phyloP scores from a whole-genome alignment of 192 early-diverging fungal species.

The Chytriomyces confervae region DNA sequence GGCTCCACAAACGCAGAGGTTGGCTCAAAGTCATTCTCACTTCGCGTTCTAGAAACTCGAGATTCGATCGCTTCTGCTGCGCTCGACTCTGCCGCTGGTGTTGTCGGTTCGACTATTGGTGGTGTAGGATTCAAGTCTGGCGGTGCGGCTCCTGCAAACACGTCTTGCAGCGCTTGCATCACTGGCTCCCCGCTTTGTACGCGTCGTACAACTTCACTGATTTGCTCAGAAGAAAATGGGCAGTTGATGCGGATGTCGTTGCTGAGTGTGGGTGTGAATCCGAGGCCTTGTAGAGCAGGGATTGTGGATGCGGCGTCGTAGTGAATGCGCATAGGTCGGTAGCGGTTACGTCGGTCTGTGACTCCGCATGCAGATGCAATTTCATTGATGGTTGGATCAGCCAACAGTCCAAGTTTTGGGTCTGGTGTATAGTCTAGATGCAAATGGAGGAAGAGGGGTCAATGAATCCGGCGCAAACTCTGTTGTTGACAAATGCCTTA shows the following conservation, averaged over 20 bases:
- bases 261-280: slow-evolving; percentile 9
- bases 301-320: slow-evolving; percentile 23
- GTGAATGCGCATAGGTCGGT: slow-evolving; percentile 3
- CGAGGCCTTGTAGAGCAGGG: slow-evolving; percentile 1
- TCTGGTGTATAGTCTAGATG: slow-evolving; percentile 24
- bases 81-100: no score
- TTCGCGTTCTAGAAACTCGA: no score
- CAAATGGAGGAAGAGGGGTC: neutral
- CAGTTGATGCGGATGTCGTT: slow-evolving; percentile 3
- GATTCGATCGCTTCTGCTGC: no score
- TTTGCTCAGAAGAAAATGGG: neutral
- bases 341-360: neutral
- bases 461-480: neutral
- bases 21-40: no score
- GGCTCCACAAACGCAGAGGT: no score
- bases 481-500: neutral
- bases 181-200: no score
- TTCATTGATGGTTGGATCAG: slow-evolving; percentile 25
- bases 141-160: no score
- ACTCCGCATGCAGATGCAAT: slow-evolving; percentile 23
- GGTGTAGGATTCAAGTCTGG: no score
- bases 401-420: slow-evolving; percentile 9
- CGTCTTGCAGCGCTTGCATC: no score
- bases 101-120: no score
- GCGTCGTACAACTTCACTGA: neutral